These are phyloP conservation scores for Boletus eberwhitei DNA, from an alignment of 768 basidiomycete genomes.

Conservation along the genomic window DNA sequence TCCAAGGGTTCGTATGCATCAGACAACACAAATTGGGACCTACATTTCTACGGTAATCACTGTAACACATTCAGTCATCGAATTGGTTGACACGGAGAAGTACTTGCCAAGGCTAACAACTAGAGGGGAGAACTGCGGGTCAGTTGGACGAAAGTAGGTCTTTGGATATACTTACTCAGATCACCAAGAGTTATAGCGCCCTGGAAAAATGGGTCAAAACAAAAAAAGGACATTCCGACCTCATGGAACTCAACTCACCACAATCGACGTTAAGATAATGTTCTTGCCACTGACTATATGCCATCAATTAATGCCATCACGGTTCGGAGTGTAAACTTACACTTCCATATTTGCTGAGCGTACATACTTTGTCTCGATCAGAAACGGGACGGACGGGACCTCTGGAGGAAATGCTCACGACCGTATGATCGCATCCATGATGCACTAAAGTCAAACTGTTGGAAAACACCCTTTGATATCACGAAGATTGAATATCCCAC, in stretches of 20 bases:
- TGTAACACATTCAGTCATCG: slow-evolving; percentile 17
- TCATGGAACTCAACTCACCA: slow-evolving; percentile 36
- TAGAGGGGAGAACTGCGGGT: neutral
- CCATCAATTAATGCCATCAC: slow-evolving; percentile 18
- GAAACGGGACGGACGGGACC: neutral
- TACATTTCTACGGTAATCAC: slow-evolving; percentile 52
- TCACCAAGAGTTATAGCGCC: slow-evolving; percentile 37
- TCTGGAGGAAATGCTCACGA: slow-evolving; percentile 18
- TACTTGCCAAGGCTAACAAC: slow-evolving; percentile 12
- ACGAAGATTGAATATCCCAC: slow-evolving; percentile 32
- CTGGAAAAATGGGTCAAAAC: slow-evolving; percentile 24
- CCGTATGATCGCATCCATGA: slow-evolving; percentile 48
- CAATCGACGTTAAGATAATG: slow-evolving; percentile 37
- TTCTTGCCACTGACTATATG: slow-evolving; percentile 43
- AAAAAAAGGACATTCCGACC: neutral
- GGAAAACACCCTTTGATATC: neutral
- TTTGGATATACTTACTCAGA: slow-evolving; percentile 37
- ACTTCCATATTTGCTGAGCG: slow-evolving; percentile 43
- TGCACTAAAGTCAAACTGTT: slow-evolving; percentile 33
- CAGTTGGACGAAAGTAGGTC: neutral
- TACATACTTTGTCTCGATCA: slow-evolving; percentile 39
- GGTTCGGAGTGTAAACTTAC: slow-evolving; percentile 33
- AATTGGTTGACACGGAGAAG: neutral
- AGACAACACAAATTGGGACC: slow-evolving; percentile 11
- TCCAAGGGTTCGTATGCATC: neutral